Conservation (phyloP, 2,329 filamentous ascomycete genomes). For the Orbilia javanica region DNA sequence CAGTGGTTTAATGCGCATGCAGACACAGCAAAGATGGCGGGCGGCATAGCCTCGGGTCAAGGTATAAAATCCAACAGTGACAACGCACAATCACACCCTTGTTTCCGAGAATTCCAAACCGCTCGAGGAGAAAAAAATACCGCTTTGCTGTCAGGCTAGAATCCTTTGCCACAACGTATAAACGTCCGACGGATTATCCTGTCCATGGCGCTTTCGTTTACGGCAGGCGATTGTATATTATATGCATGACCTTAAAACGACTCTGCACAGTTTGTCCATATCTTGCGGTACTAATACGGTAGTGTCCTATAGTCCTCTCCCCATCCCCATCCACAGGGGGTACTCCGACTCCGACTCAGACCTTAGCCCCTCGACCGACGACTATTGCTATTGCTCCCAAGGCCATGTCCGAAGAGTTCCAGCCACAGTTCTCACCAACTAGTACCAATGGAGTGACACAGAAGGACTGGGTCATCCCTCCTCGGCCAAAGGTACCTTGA, state of each 20-base stretch:
- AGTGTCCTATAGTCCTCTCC: slow-evolving; percentile 30
- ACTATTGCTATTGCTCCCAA: slow-evolving; percentile 50
- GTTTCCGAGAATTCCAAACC: slow-evolving; percentile 11
- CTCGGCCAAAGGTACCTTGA: slow-evolving; percentile 74
- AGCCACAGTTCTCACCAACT: slow-evolving; percentile 43
- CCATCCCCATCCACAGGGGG: slow-evolving; percentile 29
- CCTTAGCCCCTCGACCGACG: slow-evolving; percentile 29
- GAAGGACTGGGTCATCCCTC: slow-evolving; percentile 87
- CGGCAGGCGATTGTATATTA: neutral
- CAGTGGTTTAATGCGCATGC: slow-evolving; percentile 29
- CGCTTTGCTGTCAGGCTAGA: neutral
- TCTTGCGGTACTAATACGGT: neutral
- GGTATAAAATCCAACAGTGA: slow-evolving; percentile 31
- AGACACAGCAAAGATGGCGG: slow-evolving; percentile 40
- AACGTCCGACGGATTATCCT: neutral
- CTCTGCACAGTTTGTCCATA: neutral
- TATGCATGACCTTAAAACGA: neutral
- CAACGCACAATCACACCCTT: slow-evolving; percentile 31
- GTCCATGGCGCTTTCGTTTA: neutral
- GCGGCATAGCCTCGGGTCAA: slow-evolving; percentile 45
- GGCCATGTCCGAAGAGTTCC: slow-evolving; percentile 38
- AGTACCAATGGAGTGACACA: slow-evolving; percentile 72
- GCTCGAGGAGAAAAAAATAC: slow-evolving; percentile 1
- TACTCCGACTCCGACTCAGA: slow-evolving; percentile 17
- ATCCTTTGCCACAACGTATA: slow-evolving; percentile 10